Base-by-base conservation (phyloP, 2,329 filamentous ascomycete genomes). In the Aspergillus puulaauensis region DNA sequence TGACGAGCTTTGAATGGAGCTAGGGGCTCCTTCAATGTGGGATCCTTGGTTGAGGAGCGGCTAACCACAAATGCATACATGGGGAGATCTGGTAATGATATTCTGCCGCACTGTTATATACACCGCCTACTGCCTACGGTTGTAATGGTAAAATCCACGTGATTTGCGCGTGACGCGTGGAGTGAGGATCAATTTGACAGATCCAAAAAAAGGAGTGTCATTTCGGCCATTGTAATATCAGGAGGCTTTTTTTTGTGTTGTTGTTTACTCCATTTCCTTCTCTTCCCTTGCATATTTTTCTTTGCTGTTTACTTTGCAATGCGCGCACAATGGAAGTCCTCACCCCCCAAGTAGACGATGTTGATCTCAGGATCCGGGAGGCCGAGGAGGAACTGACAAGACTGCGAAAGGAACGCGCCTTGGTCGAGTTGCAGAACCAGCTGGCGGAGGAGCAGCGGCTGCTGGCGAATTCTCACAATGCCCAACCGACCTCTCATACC, bases 341-440 rank as follows among this genome's bases (percentile, higher is more conserved):
- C n/a, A 23, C n/a, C 4, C 12, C 6, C 21, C 17, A 23, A 9
- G 37, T 19, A 6, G 45, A 53, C 24, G 40, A 57, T 24, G 17
- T 56, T 4, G 50, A 59, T 23, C 14, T 33, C 14, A 40, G 56
- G 19, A 50, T 60, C n/a, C 49, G 23, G 8, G n/a, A 19, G 4
- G 14, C 58, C 15, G 39, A 46, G 33, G 46, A 60, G 17, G 52
- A 58, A 14, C 41, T 60, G 23, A 43, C 35, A 12, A 40, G 17
- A 0, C 15, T 57, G 15, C 35, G 45, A n/a, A 59, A 57, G 27
- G 17, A 57, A 39, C 59, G 56, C 12, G 52, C 46, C 7, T 12
- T 58, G 8, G 35, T 63, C 9, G 19, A 56, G 6, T 35, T 58
- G 11, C 54, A 40, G n/a, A 50, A 35, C 40, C 27, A 54, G 31